Base-by-base conservation (phyloP, 139 green algal genomes). In the Parachlorella kessleri region DNA sequence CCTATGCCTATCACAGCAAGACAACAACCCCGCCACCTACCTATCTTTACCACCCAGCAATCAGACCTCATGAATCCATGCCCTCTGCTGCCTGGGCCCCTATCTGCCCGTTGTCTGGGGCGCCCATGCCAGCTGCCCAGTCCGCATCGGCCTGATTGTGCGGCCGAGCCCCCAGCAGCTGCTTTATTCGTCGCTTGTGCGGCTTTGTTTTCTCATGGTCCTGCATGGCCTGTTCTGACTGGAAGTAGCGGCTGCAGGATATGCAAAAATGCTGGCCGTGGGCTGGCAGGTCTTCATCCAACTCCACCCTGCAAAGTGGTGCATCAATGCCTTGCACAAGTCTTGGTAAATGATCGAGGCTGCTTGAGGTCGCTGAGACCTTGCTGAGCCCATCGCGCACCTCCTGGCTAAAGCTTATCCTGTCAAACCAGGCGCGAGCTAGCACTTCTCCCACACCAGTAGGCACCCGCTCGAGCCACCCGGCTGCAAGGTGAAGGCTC, bases 61-160 rank as follows among this genome's bases (percentile, higher is more conserved):
- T n/a, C n/a, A n/a, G n/a, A n/a, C n/a, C n/a, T n/a, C n/a, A n/a
- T n/a, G n/a, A n/a, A n/a, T n/a, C n/a, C n/a, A n/a, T n/a, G n/a
- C n/a, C n/a, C n/a, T n/a, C n/a, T n/a, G n/a, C n/a, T n/a, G n/a
- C n/a, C n/a, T n/a, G n/a, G n/a, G n/a, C n/a, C n/a, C n/a, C n/a
- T n/a, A n/a, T n/a, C 75, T 67, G 40, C 8, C 93, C 92, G 73
- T 98, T 96, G 81, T 97, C 92, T 55, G 92, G 81, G 10, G 81
- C 69, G 1, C 92, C 94, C 89, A 97, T 93, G 64, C 90, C 88
- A 0, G 78, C 89, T 23, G 94, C 94, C 72, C 83, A 83, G 36
- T 96, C 94, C n/a, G 94, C 93, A 71, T 98, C 94, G 2, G 66
- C 55, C 77, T 96, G 88, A 67, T 92, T 91, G 85, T 98, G 94